Percentiles rank a stretch among this genome's conserved stretches.
Evolutionary conservation across 1,284 basidiomycete species (phyloP).

Genomic region (Takashimella koratensis): DNA sequence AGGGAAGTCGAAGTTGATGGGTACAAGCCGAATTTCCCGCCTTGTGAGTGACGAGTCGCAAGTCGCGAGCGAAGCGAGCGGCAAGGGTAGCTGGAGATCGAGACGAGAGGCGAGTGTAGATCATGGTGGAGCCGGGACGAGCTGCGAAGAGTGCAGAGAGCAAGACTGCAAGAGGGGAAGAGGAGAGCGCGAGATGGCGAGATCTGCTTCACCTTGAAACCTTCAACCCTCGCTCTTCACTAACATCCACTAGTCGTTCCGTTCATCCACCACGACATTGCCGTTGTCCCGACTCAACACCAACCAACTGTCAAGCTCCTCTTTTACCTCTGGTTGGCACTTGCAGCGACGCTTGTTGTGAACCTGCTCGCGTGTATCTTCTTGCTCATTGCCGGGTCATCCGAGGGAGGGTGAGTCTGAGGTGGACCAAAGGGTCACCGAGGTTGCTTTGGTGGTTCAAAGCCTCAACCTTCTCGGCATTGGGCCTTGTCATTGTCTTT

Average conservation of each 20-base stretch:
- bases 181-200: too few species aligned
- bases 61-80: too few species aligned
- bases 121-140: too few species aligned
- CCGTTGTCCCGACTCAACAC: conserved; percentile 79
- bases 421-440: too few species aligned
- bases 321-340: conserved; percentile 82
- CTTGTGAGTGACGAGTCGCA: conserved; percentile 34
- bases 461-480: too few species aligned
- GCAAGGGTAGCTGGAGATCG: too few species aligned
- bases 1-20: conserved; percentile 28
- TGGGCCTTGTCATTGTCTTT: conserved; percentile 18
- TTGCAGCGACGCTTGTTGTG: conserved; percentile 70
- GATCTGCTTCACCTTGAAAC: too few species aligned
- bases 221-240: not conserved
- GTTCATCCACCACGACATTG: conserved; percentile 87
- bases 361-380: conserved; percentile 91
- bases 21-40: conserved; percentile 48
- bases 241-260: conserved; percentile 66
- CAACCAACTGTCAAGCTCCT: conserved; percentile 75
- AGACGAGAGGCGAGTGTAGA: too few species aligned
- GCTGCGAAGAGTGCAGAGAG: too few species aligned
- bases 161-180: too few species aligned
- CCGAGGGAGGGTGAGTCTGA: conserved; percentile 60
- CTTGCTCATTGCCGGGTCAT: conserved; percentile 70
- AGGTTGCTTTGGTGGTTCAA: too few species aligned